These are phyloP conservation scores for Cyberlindnera misumaiensis DNA, from an alignment of 805 yeast species.

Conservation along the genomic window DNA sequence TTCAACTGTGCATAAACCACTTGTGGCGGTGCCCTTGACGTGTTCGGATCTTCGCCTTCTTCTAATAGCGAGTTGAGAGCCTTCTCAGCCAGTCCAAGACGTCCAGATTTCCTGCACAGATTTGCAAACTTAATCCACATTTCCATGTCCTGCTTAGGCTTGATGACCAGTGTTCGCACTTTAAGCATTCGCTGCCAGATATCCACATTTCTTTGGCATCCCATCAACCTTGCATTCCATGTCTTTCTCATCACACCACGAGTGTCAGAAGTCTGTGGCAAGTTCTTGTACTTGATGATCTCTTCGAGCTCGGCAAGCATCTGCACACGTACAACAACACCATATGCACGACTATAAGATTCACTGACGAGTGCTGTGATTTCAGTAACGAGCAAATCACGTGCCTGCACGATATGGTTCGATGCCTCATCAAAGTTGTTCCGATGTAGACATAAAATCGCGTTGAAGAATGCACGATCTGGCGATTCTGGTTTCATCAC, in stretches of 20 bases:
- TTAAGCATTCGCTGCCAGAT: slow-evolving; percentile 97
- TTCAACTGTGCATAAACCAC: slow-evolving; percentile 96
- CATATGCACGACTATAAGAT: slow-evolving; percentile 93
- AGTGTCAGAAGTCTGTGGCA: slow-evolving; percentile 78
- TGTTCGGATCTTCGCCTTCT: slow-evolving; percentile 49
- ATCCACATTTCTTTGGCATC: slow-evolving; percentile 95
- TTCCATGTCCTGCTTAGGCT: slow-evolving; percentile 94
- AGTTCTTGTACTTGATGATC: slow-evolving; percentile 78
- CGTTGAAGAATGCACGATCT: slow-evolving; percentile 90
- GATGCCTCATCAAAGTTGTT: slow-evolving; percentile 81
- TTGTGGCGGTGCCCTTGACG: slow-evolving; percentile 88
- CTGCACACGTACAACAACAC: slow-evolving; percentile 93
- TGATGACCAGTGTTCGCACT: slow-evolving; percentile 86
- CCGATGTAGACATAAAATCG: slow-evolving; percentile 78
- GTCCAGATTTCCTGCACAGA: slow-evolving; percentile 87
- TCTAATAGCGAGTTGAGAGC: slow-evolving; percentile 76
- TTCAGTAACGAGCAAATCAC: slow-evolving; percentile 87
- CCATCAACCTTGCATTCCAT: slow-evolving; percentile 88
- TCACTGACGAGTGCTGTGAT: slow-evolving; percentile 92
- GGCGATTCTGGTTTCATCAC: slow-evolving; percentile 92
- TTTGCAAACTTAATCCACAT: slow-evolving; percentile 98
- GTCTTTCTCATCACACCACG: slow-evolving; percentile 77
- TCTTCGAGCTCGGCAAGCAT: slow-evolving; percentile 97
- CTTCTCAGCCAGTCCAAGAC: slow-evolving; percentile 88
- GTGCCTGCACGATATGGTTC: slow-evolving; percentile 70